Conservation (phyloP, 768 basidiomycete species). For the Mycena rosella region DNA sequence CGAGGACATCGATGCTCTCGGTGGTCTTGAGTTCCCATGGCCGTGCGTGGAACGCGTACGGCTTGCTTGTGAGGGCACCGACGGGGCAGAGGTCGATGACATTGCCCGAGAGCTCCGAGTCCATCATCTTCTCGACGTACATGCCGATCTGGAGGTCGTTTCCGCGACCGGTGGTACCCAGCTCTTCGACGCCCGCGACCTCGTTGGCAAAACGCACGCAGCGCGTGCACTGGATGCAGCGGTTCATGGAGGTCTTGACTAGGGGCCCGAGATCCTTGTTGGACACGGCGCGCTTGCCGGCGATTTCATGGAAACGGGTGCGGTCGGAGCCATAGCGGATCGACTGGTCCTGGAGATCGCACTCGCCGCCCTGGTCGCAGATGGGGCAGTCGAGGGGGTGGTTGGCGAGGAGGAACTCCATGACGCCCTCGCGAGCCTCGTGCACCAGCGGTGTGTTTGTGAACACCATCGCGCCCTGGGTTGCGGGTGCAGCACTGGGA, state of each 20-base stretch:
- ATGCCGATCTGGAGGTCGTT: conserved; percentile 99
- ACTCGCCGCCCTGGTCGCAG: conserved; percentile 99
- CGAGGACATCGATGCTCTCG: conserved; percentile 94
- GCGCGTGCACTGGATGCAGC: conserved; percentile 99
- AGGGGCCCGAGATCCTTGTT: conserved; percentile 98
- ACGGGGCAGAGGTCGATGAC: conserved; percentile 98
- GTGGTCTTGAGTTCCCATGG: conserved; percentile 99
- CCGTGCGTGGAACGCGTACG: conserved; percentile 96
- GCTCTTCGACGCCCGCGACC: conserved; percentile 97
- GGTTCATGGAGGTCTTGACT: conserved; percentile 98
- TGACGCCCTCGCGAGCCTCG: conserved; percentile 95
- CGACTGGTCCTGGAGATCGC: conserved; percentile 98
- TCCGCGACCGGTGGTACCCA: conserved; percentile 96
- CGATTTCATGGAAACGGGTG: conserved; percentile 97
- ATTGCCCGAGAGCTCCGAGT: conserved; percentile 98
- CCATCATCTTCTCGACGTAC: conserved; percentile 97
- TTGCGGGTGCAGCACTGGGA: conserved; percentile 94
- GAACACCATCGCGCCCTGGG: conserved; percentile 93
- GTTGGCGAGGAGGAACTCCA: conserved; percentile 98
- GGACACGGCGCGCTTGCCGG: conserved; percentile 97
- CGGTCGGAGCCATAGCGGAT: conserved; percentile 99
- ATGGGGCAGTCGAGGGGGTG: conserved; percentile 99
- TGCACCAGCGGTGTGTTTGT: conserved; percentile 94
- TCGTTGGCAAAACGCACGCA: conserved; percentile 99
- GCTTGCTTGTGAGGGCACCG: conserved; percentile 97